phyloP scores from a whole-genome alignment of 2,329 filamentous ascomycete genomes.

The Arthrobotrys pseudoclavata region DNA sequence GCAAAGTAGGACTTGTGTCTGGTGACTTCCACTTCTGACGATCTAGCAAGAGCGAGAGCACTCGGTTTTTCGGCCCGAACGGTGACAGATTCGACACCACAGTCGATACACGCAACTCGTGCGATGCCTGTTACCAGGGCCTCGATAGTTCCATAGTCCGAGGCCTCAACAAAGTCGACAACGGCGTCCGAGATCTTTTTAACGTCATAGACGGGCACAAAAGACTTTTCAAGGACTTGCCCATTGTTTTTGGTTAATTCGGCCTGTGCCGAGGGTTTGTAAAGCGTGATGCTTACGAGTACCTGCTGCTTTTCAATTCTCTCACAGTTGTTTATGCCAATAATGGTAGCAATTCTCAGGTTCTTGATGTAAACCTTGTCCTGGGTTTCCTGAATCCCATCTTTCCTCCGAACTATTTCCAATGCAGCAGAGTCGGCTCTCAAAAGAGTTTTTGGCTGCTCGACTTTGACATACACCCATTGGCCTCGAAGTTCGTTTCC shows the following conservation, averaged over 20 bases:
- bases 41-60: constrained; percentile 69
- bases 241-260: constrained; percentile 65
- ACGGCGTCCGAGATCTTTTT: constrained; percentile 61
- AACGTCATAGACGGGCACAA: constrained; percentile 60
- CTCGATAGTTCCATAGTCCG: constrained; percentile 70
- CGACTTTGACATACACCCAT: constrained; percentile 63
- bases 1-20: constrained; percentile 68
- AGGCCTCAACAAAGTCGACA: constrained; percentile 66
- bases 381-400: constrained; percentile 56
- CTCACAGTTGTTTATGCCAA: constrained; percentile 71
- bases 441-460: constrained; percentile 62
- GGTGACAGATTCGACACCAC: constrained; percentile 68
- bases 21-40: constrained; percentile 69
- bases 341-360: constrained; percentile 65
- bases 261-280: constrained; percentile 59
- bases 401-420: constrained; percentile 61
- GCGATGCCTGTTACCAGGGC: constrained; percentile 69
- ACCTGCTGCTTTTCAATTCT: constrained; percentile 70
- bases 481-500: constrained; percentile 61
- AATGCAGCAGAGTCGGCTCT: constrained; percentile 63
- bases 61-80: constrained; percentile 70
- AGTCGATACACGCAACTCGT: constrained; percentile 68
- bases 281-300: constrained; percentile 65
- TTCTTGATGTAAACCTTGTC: constrained; percentile 62
- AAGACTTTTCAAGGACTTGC: constrained; percentile 65